Conservation (phyloP, 2,329 filamentous ascomycete genomes). For the Cladosporium sp. region DNA sequence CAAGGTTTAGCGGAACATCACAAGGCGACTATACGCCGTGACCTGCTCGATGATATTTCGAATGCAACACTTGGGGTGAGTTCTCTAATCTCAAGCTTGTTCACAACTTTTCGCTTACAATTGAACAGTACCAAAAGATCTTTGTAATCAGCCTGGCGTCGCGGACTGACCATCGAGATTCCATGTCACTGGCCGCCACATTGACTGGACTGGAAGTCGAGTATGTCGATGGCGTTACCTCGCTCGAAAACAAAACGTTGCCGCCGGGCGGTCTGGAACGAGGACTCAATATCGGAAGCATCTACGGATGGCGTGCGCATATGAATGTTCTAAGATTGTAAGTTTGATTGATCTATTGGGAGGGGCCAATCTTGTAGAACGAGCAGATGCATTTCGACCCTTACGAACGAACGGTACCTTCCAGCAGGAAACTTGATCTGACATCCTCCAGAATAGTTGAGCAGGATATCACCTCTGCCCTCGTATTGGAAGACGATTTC, state of each 20-base stretch:
- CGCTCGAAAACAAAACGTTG: conserved; percentile 26
- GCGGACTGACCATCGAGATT: conserved; percentile 49
- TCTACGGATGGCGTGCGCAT: conserved; percentile 18
- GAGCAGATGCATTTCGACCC: no score
- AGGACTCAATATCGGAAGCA: conserved; percentile 1
- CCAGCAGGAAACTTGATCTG: conserved; percentile 34
- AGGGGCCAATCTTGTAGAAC: no score
- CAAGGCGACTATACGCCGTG: no score
- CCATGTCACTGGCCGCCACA: conserved; percentile 44
- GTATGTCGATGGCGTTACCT: conserved; percentile 45
- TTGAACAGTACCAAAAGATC: conserved; percentile 44
- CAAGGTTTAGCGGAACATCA: no score
- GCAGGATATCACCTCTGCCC: conserved; percentile 35
- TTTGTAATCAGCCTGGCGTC: conserved; percentile 49
- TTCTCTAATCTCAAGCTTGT: no score
- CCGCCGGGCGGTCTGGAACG: conserved; percentile 21
- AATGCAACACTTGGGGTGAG: no score
- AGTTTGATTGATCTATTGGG: no score
- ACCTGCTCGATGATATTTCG: no score
- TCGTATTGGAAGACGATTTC: conserved; percentile 43
- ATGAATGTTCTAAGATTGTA: conserved; percentile 17
- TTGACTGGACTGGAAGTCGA: conserved; percentile 44
- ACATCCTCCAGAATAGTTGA: conserved; percentile 31
- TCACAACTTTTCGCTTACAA: no score
- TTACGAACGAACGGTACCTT: no score